A percentile compares a stretch with the other conserved stretches of the same genome.
phyloP scores from a whole-genome alignment of 441 rosid genomes.

The Hura crepitans region DNA sequence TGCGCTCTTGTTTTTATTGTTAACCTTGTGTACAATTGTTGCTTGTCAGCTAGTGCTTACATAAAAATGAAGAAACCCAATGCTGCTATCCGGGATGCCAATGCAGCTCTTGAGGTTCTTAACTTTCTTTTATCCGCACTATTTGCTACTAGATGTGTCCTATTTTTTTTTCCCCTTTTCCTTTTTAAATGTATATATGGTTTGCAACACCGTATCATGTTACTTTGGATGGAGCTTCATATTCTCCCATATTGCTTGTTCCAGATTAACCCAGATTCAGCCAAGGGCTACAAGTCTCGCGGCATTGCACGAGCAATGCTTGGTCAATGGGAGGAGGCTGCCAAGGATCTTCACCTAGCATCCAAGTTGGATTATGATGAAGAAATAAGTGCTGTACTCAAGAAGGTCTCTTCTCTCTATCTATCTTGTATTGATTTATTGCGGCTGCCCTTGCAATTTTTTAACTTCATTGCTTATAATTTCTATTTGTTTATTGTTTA shows the following conservation, averaged over 20 bases:
- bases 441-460: not conserved
- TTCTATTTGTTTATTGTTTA: not conserved
- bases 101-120: conserved; percentile 83
- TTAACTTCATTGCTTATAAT: not conserved
- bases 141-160: not conserved
- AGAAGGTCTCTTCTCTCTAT: conserved; percentile 47
- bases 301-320: conserved; percentile 88
- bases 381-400: conserved; percentile 76
- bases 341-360: conserved; percentile 82
- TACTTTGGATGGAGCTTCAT: conserved; percentile 11
- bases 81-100: conserved; percentile 89
- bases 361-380: conserved; percentile 83
- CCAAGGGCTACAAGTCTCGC: conserved; percentile 88
- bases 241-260: not conserved
- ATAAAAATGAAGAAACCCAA: conserved; percentile 96
- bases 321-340: conserved; percentile 92
- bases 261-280: conserved; percentile 94
- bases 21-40: conserved; percentile 7
- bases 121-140: not conserved
- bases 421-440: not conserved
- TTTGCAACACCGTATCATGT: not conserved
- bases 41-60: conserved; percentile 74
- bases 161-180: not conserved
- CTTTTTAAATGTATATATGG: not conserved
- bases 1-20: not conserved